These are phyloP conservation scores for Calvatia gigantea DNA, from an alignment of 768 basidiomycete genomes.

Conservation along the genomic window DNA sequence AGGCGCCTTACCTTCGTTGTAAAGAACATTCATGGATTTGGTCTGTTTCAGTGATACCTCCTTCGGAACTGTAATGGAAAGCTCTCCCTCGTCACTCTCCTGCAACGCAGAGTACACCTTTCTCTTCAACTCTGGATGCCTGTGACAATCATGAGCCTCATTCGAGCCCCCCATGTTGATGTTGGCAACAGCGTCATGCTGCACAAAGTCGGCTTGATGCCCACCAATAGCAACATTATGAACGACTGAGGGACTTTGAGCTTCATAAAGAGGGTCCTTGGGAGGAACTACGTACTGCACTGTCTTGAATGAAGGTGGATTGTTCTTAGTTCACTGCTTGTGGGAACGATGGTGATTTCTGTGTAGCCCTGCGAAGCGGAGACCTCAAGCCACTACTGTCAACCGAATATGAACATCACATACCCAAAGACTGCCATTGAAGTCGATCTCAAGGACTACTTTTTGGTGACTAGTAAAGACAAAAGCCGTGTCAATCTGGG, in stretches of 20 bases:
- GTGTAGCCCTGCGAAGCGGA: slow-evolving; percentile 74
- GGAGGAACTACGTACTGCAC: slow-evolving; percentile 60
- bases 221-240: slow-evolving; percentile 71
- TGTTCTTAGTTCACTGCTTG: slow-evolving; percentile 71
- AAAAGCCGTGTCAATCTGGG: slow-evolving; percentile 36
- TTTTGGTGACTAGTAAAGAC: slow-evolving; percentile 92
- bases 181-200: slow-evolving; percentile 70
- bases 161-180: slow-evolving; percentile 48
- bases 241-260: slow-evolving; percentile 44
- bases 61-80: slow-evolving; percentile 83
- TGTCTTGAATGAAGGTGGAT: slow-evolving; percentile 88
- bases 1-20: slow-evolving; percentile 53
- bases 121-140: slow-evolving; percentile 91
- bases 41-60: slow-evolving; percentile 66
- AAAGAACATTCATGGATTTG: slow-evolving; percentile 35
- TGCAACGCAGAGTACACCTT: slow-evolving; percentile 86
- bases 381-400: slow-evolving; percentile 10
- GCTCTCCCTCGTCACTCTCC: slow-evolving; percentile 91
- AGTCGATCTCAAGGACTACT: slow-evolving; percentile 91
- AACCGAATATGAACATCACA: slow-evolving; percentile 20
- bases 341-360: slow-evolving; percentile 86
- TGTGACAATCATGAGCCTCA: slow-evolving; percentile 75
- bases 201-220: slow-evolving; percentile 72
- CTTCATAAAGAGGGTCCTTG: slow-evolving; percentile 13
- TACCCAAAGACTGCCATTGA: slow-evolving; percentile 84